Base-by-base conservation (phyloP, 1,284 basidiomycete genomes). In the Cronartium quercuum region DNA sequence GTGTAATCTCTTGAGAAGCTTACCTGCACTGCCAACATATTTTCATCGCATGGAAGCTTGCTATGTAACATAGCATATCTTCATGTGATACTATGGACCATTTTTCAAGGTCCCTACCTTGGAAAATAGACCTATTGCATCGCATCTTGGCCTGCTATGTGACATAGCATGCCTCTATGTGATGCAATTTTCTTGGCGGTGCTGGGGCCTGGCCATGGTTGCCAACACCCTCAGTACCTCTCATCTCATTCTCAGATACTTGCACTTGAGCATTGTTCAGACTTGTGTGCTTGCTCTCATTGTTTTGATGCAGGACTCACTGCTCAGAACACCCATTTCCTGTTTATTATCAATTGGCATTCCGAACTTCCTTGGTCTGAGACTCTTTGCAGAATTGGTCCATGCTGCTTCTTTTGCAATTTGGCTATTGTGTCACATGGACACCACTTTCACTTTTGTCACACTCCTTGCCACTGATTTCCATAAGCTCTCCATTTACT, bases 321-420 rank as follows among this genome's bases (percentile, higher is more conserved):
- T 29, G 18, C 7, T 58, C 24, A 13, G 15, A 9, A 58, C 12
- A 10, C 57, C 24, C 9, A 58, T 9, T n/a, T 58, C 57, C 7
- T 18, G 12, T 29, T 9, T 58, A 7, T 21, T 58, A 9, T 58
- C 57, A 58, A 9, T 58, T 7, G 57, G 57, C 21, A 10, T 63
- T 34, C 61, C 61, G 10, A 38, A 63, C 38, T 63, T 63, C 21
- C 61, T 35, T 37, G 61, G 61, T 29, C 21, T 63, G 12, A 63
- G 38, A 12, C 12, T 63, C 35, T 63, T 63, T 10, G 12, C 35
- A 38, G 24, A 63, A 21, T 6, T 21, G 34, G 6, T 63, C 12
- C 21, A n/a, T 10, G 38, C 61, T 21, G 7, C 29, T 10, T 34
- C 15, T 63, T 63, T 63, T 63, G 61, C 29, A 10, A 21, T 63